phyloP scores from a whole-genome alignment of 306 rosid genomes.

The Cucurbita maxima region DNA sequence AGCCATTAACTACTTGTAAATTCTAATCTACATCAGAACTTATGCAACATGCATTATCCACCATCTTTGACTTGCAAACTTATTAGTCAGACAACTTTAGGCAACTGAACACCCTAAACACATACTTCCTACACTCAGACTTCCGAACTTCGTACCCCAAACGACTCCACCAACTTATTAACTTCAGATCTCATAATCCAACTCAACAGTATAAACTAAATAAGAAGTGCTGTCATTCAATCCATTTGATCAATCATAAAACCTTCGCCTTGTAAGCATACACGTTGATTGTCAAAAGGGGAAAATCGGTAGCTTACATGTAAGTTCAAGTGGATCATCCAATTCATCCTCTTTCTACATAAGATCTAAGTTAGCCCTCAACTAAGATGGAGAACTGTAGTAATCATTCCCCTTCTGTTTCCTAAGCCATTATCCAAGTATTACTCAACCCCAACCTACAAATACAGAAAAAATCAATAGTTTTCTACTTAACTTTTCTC shows the following conservation, averaged over 20 bases:
- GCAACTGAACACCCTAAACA: too few relatives aligned
- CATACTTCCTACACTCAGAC: too few relatives aligned
- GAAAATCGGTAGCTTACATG: not conserved
- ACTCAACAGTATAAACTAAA: not conserved
- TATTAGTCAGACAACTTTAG: too few relatives aligned
- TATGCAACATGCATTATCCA: too few relatives aligned
- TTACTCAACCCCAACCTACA: not conserved
- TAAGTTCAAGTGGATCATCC: not conserved
- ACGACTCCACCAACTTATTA: too few relatives aligned
- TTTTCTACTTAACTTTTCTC: not conserved
- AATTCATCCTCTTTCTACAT: constrained; percentile 1
- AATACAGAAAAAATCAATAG: not conserved
- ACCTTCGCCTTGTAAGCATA: not conserved
- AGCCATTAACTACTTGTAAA: too few relatives aligned
- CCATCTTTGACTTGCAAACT: too few relatives aligned
- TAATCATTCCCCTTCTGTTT: not conserved
- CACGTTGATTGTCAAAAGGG: not conserved
- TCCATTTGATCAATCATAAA: not conserved
- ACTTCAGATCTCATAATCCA: too few relatives aligned
- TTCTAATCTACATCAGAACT: too few relatives aligned
- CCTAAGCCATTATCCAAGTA: not conserved
- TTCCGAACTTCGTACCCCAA: too few relatives aligned
- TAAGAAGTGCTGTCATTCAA: not conserved
- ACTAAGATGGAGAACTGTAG: not conserved
- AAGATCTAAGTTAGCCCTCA: not conserved